A percentile compares a stretch with the other conserved stretches of the same genome.
Conservation (phyloP, 495 filamentous ascomycete species). For the Cercophora newfieldiana region DNA sequence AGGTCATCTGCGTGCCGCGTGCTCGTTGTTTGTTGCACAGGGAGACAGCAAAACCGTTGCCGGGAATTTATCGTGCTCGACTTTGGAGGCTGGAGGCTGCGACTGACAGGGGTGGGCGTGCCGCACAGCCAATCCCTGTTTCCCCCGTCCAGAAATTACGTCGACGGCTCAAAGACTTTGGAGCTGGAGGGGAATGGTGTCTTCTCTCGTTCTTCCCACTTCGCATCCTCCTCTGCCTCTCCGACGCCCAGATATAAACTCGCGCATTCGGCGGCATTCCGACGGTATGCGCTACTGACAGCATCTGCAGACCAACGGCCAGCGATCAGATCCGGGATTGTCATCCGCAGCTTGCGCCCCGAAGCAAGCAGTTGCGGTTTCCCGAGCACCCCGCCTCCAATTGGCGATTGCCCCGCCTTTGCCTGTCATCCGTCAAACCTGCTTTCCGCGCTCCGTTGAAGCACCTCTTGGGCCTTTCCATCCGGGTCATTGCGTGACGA, state of each 20-base stretch:
- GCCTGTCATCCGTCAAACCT: neutral
- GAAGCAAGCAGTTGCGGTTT: neutral
- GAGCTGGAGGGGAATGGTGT: neutral
- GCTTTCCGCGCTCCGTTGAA: neutral
- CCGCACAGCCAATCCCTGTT: constrained; percentile 26
- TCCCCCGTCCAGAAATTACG: constrained; percentile 32
- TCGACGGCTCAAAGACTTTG: constrained; percentile 22
- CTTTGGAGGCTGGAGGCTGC: constrained; percentile 5
- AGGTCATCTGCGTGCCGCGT: neutral
- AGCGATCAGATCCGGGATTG: neutral
- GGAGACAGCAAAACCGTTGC: constrained; percentile 9
- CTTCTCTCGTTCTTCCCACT: neutral
- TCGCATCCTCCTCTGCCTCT: neutral
- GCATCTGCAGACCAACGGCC: neutral
- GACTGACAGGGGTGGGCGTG: constrained; percentile 19
- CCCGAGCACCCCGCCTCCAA: constrained; percentile 26
- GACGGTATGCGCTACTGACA: neutral
- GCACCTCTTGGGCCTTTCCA: neutral
- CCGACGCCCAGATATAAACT: neutral
- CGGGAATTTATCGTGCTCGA: constrained; percentile 33
- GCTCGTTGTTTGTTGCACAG: constrained; percentile 9
- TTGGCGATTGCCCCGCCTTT: constrained; percentile 26
- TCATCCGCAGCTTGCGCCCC: neutral
- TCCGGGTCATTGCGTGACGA: neutral
- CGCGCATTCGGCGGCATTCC: neutral